Evolutionary conservation across 2,329 filamentous ascomycete species (phyloP).

Genomic region (Fusarium praegraminearum): DNA sequence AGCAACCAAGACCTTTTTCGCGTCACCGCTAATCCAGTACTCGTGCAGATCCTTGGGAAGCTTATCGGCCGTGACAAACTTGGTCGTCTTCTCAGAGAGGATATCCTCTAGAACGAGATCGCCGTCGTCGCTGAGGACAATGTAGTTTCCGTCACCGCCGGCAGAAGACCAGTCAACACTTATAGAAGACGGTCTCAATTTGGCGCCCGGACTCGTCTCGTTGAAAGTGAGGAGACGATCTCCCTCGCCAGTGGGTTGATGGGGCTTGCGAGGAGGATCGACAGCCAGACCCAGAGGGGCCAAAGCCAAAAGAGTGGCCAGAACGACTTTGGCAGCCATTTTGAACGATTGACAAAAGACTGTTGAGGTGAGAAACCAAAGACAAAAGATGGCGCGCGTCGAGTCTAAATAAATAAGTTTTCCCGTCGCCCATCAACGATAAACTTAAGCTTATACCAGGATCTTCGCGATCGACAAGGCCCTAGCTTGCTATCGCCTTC

Average conservation of each 20-base stretch:
- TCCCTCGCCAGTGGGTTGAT: constrained; percentile 67
- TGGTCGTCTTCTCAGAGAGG: constrained; percentile 65
- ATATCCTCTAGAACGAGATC: constrained; percentile 72
- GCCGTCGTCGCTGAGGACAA: constrained; percentile 62
- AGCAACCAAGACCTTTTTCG: constrained; percentile 69
- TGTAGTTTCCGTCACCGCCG: constrained; percentile 71
- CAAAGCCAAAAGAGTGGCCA: constrained; percentile 40
- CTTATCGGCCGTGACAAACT: constrained; percentile 68
- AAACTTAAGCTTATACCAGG: constrained; percentile 36
- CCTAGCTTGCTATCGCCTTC: constrained; percentile 29
- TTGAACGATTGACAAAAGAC: not conserved
- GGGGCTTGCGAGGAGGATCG: constrained; percentile 64
- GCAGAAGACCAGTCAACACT: constrained; percentile 69
- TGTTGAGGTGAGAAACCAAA: not conserved
- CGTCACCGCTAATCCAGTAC: constrained; percentile 72
- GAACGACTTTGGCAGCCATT: constrained; percentile 23
- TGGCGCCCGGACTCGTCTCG: constrained; percentile 64
- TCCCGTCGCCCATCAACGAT: not conserved
- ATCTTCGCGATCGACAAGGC: constrained; percentile 15
- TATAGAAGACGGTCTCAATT: constrained; percentile 60
- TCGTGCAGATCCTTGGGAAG: constrained; percentile 67
- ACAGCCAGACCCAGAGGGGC: constrained; percentile 50
- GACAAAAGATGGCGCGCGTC: not conserved
- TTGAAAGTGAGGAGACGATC: constrained; percentile 70
- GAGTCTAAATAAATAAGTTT: constrained; percentile 2